phyloP scores from a whole-genome alignment of 441 rosid species.

The Daphne laureola region DNA sequence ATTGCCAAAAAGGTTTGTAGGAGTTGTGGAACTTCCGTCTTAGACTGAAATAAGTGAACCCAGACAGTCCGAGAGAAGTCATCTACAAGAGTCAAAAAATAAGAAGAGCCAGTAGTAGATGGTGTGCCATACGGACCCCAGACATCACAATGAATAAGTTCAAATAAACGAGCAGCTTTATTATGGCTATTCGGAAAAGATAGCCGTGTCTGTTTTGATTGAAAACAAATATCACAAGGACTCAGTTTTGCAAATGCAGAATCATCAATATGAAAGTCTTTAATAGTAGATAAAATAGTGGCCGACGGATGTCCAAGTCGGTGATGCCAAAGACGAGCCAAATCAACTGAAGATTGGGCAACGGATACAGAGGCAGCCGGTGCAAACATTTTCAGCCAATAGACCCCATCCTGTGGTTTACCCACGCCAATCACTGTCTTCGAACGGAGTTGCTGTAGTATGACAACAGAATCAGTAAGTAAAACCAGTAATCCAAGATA shows the following conservation, averaged over 20 bases:
- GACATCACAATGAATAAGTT: neutral
- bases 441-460: neutral
- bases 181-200: neutral
- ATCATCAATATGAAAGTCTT: neutral
- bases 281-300: neutral
- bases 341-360: neutral
- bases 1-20: neutral
- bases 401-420: neutral
- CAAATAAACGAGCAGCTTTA: neutral
- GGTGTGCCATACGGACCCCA: neutral
- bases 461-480: too few species aligned
- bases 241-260: too few species aligned
- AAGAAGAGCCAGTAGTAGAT: neutral
- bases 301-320: neutral
- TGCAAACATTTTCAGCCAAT: too few species aligned
- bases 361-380: neutral
- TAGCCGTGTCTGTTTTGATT: neutral
- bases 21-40: neutral
- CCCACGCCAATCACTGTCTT: slow-evolving; percentile 1
- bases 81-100: neutral
- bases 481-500: too few species aligned
- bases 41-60: neutral
- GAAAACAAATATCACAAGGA: slow-evolving; percentile 6
- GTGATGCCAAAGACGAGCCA: neutral
- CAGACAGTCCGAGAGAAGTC: neutral